A percentile compares a stretch with the other conserved stretches of the same genome.
phyloP scores from a whole-genome alignment of 2,329 filamentous ascomycete genomes.

The Venturiaceae sp. region DNA sequence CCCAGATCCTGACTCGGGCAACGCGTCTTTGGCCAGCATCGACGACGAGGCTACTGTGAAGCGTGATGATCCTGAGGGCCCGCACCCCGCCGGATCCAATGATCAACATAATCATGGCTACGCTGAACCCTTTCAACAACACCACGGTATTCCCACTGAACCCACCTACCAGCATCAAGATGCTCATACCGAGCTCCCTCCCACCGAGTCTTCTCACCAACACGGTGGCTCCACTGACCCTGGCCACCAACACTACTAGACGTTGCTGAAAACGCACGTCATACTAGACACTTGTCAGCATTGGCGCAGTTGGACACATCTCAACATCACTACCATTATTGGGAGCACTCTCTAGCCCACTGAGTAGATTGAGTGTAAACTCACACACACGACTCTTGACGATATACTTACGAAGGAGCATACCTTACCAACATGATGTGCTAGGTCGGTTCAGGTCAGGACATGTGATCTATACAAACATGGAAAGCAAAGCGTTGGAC shows the following conservation, averaged over 20 bases:
- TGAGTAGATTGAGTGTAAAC: not conserved
- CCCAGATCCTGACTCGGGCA: constrained; percentile 1
- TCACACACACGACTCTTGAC: not conserved
- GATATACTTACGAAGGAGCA: not conserved
- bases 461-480: no score
- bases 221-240: not conserved
- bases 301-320: not conserved
- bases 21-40: not conserved
- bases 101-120: no score
- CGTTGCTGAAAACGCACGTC: not conserved
- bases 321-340: not conserved
- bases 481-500: no score
- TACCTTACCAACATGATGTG: no score
- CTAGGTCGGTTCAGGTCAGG: no score
- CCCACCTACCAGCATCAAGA: not conserved
- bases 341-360: not conserved
- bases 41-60: not conserved
- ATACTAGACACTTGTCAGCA: not conserved
- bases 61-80: not conserved
- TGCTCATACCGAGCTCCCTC: not conserved
- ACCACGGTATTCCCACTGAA: not conserved
- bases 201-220: no score
- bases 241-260: not conserved
- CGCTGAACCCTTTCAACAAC: not conserved
- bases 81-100: not conserved